Evolutionary conservation across 495 filamentous ascomycete species (phyloP).

Genomic region (Podospora appendiculata): DNA sequence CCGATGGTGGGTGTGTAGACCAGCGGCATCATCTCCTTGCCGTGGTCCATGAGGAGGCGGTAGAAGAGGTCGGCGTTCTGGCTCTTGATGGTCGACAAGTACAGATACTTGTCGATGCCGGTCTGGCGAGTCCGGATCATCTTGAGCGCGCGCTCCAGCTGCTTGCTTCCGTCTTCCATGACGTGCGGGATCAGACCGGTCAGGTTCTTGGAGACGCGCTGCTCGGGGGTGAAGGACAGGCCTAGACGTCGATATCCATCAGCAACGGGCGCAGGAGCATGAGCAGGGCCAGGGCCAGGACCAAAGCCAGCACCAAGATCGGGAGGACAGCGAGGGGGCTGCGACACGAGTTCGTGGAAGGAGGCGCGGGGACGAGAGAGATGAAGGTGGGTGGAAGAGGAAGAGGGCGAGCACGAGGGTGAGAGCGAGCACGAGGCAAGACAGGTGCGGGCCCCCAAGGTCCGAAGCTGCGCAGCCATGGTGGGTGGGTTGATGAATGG

Average conservation of each 20-base stretch:
- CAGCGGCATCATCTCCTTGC: slow-evolving; percentile 84
- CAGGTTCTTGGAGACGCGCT: slow-evolving; percentile 48
- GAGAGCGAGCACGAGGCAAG: background rate
- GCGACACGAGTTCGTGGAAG: no score
- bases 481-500: background rate
- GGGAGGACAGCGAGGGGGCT: no score
- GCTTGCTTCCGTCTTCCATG: slow-evolving; percentile 45
- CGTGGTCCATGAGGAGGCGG: slow-evolving; percentile 81
- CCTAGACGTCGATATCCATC: slow-evolving; percentile 22
- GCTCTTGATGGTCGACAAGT: slow-evolving; percentile 79
- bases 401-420: background rate
- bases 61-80: slow-evolving; percentile 94
- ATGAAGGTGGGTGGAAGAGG: no score
- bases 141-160: slow-evolving; percentile 49
- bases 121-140: slow-evolving; percentile 69
- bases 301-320: no score
- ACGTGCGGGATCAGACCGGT: slow-evolving; percentile 51
- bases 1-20: slow-evolving; percentile 98
- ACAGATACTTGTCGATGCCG: slow-evolving; percentile 88
- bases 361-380: no score
- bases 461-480: no score
- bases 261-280: no score
- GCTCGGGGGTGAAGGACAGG: slow-evolving; percentile 48
- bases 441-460: no score
- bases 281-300: no score